Evolutionary conservation across 2,329 filamentous ascomycete genomes (phyloP).

Genomic region (Neurospora sp.): DNA sequence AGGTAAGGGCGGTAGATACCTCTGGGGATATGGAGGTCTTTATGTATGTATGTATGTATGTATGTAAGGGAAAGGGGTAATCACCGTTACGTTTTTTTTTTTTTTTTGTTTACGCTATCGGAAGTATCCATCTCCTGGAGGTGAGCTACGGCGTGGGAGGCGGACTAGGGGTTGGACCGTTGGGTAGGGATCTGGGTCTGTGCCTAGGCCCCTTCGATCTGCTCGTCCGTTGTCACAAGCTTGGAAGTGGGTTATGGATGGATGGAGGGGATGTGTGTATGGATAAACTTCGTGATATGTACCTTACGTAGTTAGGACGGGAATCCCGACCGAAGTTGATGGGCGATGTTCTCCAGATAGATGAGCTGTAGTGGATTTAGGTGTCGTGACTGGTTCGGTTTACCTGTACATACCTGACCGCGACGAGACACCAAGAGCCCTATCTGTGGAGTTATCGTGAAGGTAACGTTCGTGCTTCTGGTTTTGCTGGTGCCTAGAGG

Average conservation of each 20-base stretch:
- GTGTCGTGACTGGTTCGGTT: neutral
- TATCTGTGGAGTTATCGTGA: neutral
- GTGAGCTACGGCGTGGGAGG: neutral
- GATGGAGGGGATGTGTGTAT: neutral
- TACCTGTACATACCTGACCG: neutral
- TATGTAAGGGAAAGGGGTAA: neutral
- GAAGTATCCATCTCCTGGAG: neutral
- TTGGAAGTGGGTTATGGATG: neutral
- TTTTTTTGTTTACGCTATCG: neutral
- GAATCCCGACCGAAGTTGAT: neutral
- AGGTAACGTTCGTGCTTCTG: neutral
- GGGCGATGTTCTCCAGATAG: neutral
- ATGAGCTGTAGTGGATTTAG: neutral
- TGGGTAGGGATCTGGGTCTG: neutral
- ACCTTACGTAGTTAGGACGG: neutral
- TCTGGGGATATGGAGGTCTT: neutral
- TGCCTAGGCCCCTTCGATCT: neutral
- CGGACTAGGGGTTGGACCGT: neutral
- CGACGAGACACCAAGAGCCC: neutral
- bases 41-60: neutral
- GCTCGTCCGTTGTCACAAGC: neutral
- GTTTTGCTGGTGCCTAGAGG: neutral
- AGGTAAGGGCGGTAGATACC: neutral
- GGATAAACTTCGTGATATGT: no score
- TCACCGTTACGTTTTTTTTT: neutral